Evolutionary conservation across 805 yeast genomes (phyloP), one percentile per base, ranked within the genome.

Genomic region (Lipomyces yamadae): DNA sequence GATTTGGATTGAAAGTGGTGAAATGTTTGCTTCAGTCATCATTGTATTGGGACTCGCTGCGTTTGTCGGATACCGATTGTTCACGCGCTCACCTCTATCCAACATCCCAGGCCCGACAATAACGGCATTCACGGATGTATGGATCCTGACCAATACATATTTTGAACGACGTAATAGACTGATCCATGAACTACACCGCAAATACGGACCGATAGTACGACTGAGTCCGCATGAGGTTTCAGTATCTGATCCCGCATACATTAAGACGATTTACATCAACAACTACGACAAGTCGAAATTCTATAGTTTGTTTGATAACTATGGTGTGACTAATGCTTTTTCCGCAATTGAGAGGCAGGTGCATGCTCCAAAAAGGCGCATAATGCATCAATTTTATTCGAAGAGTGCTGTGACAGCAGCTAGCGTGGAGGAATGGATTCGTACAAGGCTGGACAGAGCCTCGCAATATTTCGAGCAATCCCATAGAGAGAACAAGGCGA

Each of bases 181-280:
- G 48, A 83, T 88, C 2, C 83, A 86, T 64, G 52, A 73, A 2
- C 76, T 88, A 65, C 93, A 89, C 72, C 58, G 74, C 57, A 74
- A 78, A 65, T 87, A 87, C 71, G 93, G 92, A 1, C 83, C 88
- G 6, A 84, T 88, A 2, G 86, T 89, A 4, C 78, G 89, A 30
- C 76, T 89, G 13, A 81, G 86, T 0, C 92, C 92, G 1, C 76
- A 78, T 32, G 92, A 88, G 70, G 78, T 89, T 24, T 86, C 89
- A 60, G 82, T 88, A 56, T 80, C 84, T 56, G 85, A 87, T 61
- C 73, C 81, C 3, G 81, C 80, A 58, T 83, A 79, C 67, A 70
- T 87, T 53, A 83, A 82, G 70, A 86, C 85, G 55, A 82, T 89
- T 29, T 89, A 89, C 74, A 81, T 80, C 66, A 76, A 79, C 78